Evolutionary conservation across 2,329 filamentous ascomycete species (phyloP), one percentile per base, ranked within the genome.

Genomic region (Albifimbria verrucaria): DNA sequence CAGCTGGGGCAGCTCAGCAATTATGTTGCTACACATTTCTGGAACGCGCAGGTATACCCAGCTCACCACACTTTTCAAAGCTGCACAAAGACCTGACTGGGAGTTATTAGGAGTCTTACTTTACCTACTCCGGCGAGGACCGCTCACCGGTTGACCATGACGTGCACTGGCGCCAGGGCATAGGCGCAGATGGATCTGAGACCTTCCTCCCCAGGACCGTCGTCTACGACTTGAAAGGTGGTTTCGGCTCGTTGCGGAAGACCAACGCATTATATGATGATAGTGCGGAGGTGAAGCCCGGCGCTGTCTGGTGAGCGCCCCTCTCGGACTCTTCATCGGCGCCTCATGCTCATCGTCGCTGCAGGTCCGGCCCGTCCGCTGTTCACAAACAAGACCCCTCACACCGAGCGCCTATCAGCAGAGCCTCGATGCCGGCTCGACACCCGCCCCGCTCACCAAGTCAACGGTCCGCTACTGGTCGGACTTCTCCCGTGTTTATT

Each of bases 1-100:
- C 94, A 99, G 77, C 85, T 97, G 55, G 94, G 94, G 43, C 88
- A 96, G 68, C 86, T 89, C 67, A 92, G 89, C 69, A 99, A 99
- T 71, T 96, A 97, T 65, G 76, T 95, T 21, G 92, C 89, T 25
- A 95, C 92, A 0, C 94, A 99, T 75, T 99, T 97, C 71, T 99
- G 94, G 94, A 99, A 99, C 65, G 80, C 89, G 6, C 93, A 96
- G 78, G 90, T 90, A 32, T 5, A n/a, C n/a, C 20, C 11, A 11
- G 17, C 7, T 6, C 32, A 12, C 32, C 32, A 39, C 9, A 15
- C 7, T 32, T 39, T n/a, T 15, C 12, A n/a, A 17, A 5, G 12
- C 12, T 4, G 6, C 32, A 39, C 2, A 3, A 15, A 7, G 18
- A 12, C 7, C 61, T 61, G 7, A 63, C 43, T 4, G n/a, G n/a